phyloP scores from a whole-genome alignment of 2,329 filamentous ascomycete species.

The Chrysoporthe deuterocubensis region DNA sequence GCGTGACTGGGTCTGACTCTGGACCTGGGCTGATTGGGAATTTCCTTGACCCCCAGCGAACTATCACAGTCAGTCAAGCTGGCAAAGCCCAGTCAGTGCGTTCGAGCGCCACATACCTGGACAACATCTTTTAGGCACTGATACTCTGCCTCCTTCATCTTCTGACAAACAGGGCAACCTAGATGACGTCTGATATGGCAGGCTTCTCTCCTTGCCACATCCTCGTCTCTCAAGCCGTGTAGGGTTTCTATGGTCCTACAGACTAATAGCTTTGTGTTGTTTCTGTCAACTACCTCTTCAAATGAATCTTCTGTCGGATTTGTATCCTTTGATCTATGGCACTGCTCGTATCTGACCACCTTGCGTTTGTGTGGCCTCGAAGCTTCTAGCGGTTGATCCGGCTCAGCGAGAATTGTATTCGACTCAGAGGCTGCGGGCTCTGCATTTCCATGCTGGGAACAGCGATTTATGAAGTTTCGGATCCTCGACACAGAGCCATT shows the following conservation, averaged over 20 bases:
- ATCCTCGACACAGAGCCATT: too few species aligned
- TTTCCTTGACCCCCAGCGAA: background rate
- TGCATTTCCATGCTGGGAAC: background rate
- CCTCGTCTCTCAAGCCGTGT: background rate
- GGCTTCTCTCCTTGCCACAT: background rate
- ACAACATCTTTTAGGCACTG: background rate
- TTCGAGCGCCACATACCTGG: background rate
- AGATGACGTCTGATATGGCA: background rate
- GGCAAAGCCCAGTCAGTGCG: background rate
- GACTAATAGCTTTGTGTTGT: background rate
- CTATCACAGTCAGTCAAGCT: background rate
- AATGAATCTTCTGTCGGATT: background rate
- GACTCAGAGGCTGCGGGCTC: background rate
- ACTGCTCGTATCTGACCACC: background rate
- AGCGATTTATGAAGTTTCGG: background rate
- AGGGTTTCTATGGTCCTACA: background rate
- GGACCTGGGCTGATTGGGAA: background rate
- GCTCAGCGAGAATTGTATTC: background rate
- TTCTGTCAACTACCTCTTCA: background rate
- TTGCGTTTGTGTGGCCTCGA: background rate
- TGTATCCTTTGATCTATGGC: background rate
- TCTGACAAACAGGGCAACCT: background rate
- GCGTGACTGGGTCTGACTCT: background rate
- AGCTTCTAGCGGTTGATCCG: background rate
- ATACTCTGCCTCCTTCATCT: background rate